Evolutionary conservation across 768 basidiomycete genomes (phyloP).

Genomic region (Butyriboletus loyo): DNA sequence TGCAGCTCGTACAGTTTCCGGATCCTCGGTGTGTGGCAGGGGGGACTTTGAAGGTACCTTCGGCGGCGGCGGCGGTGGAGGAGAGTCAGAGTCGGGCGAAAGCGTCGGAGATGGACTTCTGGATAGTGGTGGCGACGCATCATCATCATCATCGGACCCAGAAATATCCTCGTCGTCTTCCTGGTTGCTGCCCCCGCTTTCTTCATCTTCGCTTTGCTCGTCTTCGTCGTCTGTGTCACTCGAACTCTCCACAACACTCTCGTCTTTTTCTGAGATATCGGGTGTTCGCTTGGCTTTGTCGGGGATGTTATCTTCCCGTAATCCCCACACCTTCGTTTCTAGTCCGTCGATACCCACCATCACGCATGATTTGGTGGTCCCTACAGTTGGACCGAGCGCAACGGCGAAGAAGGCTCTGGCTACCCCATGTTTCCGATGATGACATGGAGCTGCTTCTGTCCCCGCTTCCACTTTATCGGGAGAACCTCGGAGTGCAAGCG

Average conservation of each 20-base stretch:
- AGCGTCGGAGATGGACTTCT: slow-evolving; percentile 25
- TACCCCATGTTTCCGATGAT: slow-evolving; percentile 1
- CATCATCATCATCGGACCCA: slow-evolving; percentile 12
- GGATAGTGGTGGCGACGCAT: slow-evolving; percentile 16
- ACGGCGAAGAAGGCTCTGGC: slow-evolving; percentile 55
- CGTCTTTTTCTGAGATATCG: neutral
- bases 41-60: neutral
- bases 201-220: slow-evolving; percentile 9
- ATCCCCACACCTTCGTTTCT: slow-evolving; percentile 41
- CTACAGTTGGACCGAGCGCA: slow-evolving; percentile 62
- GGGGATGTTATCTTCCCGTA: slow-evolving; percentile 6
- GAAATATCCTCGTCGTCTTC: slow-evolving; percentile 4
- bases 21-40: slow-evolving; percentile 28
- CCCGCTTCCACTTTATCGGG: neutral
- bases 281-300: slow-evolving; percentile 30
- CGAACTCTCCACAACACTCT: neutral
- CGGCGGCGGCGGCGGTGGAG: slow-evolving; percentile 24
- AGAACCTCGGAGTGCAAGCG: slow-evolving; percentile 43
- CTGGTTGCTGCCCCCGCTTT: slow-evolving; percentile 4
- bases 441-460: neutral
- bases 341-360: slow-evolving; percentile 64
- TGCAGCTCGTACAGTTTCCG: slow-evolving; percentile 33
- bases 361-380: slow-evolving; percentile 58
- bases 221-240: slow-evolving; percentile 5
- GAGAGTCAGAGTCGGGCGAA: slow-evolving; percentile 20